Evolutionary conservation across 2,329 filamentous ascomycete species (phyloP), one percentile per base, ranked within the genome.

Genomic region (Pseudocercospora pini-densiflorae): DNA sequence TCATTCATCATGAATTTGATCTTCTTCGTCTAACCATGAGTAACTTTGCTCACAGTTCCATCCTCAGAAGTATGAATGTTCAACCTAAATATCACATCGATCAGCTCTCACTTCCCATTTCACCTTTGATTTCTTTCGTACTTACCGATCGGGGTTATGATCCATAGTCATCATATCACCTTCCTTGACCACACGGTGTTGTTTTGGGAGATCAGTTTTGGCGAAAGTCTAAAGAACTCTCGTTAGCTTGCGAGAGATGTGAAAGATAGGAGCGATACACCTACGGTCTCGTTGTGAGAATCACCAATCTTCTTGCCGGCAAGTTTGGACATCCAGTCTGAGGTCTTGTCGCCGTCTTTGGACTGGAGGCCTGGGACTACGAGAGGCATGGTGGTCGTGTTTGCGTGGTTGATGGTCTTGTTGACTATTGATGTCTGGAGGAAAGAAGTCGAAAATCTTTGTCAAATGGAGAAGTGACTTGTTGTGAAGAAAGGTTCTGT

Each of bases 281-380:
- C 54, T 74, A 83, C 83, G 21, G 79, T 79, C 68, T 84, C 80
- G 65, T 83, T 78, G 47, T 78, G 79, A 29, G 66, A 63, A 14
- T 85, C 83, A 12, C 83, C 83, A 43, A 85, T 74, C 75, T 84
- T 84, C 81, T 85, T 85, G 70, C 83, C 83, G 73, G 81, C 79
- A 23, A 85, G 77, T 78, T 84, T 80, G 71, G 76, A 79, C 74
- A 77, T 76, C 83, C 83, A 85, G 63, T 83, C 77, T 10, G 78
- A 71, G 62, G 75, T 77, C 72, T 79, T 75, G 68, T 77, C 74
- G 67, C 71, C 75, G 64, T 77, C 78, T 24, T 36, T 19, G 55
- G 55, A 58, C 74, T 78, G 78, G 45, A 83, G 70, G 62, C 81
- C 82, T 51, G 83, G 83, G 14, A 85, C 79, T 66, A 85, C 82